A percentile compares a stretch with the other conserved stretches of the same genome.
phyloP scores from a whole-genome alignment of 257 asterid genomes.

The Ajuga chamaepitys region DNA sequence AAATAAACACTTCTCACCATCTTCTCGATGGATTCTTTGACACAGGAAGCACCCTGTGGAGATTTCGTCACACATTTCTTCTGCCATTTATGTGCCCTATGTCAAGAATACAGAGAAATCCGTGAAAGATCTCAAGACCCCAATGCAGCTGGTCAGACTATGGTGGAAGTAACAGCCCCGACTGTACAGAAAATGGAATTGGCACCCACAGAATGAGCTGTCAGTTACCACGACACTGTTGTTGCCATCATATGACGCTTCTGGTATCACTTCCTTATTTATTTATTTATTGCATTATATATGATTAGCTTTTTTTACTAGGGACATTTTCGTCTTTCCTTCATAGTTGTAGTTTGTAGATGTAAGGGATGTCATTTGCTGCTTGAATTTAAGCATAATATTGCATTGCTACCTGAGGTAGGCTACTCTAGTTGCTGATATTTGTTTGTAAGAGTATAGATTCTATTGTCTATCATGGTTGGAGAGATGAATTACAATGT shows the following conservation, averaged over 20 bases:
- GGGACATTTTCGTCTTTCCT: background rate
- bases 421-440: slow-evolving; percentile 2
- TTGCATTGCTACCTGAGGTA: background rate
- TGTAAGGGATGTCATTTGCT: background rate
- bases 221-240: background rate
- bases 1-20: background rate
- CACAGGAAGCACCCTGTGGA: slow-evolving; percentile 93
- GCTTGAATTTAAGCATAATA: background rate
- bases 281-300: background rate
- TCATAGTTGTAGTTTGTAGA: background rate
- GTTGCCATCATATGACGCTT: background rate
- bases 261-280: background rate
- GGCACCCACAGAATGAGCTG: slow-evolving; percentile 25
- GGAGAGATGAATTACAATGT: background rate
- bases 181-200: slow-evolving; percentile 73
- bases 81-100: slow-evolving; percentile 87
- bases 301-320: background rate
- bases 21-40: slow-evolving; percentile 2
- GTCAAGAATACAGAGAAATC: slow-evolving; percentile 93
- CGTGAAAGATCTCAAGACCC: slow-evolving; percentile 55
- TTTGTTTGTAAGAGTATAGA: slow-evolving; percentile 5
- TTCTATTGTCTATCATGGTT: slow-evolving; percentile 6
- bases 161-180: slow-evolving; percentile 65
- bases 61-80: slow-evolving; percentile 74
- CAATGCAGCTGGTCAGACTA: slow-evolving; percentile 24